Evolutionary conservation across 1,139 yeast species (phyloP).

Genomic region (Taphrina betulina): DNA sequence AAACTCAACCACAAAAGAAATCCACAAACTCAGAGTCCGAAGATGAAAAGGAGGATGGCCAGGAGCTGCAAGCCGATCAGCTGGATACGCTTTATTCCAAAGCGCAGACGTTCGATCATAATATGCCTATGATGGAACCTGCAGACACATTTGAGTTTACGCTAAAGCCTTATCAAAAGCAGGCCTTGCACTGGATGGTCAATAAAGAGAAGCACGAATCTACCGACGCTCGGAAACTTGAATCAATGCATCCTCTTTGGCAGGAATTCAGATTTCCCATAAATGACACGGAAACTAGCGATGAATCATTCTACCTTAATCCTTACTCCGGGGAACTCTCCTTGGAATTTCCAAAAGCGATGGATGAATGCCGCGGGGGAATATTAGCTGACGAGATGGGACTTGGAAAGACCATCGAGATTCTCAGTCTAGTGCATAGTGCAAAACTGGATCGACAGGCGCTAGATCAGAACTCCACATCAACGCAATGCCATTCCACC

Average conservation of each 20-base stretch:
- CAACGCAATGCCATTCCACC: slow-evolving; percentile 55
- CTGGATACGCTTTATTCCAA: slow-evolving; percentile 70
- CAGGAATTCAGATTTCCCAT: slow-evolving; percentile 73
- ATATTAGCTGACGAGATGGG: slow-evolving; percentile 98
- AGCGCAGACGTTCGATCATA: slow-evolving; percentile 50
- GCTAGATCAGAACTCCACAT: slow-evolving; percentile 8
- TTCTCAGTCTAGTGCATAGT: slow-evolving; percentile 64
- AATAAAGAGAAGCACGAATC: slow-evolving; percentile 55
- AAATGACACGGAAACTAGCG: slow-evolving; percentile 31
- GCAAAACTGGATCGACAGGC: slow-evolving; percentile 33
- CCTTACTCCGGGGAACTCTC: slow-evolving; percentile 81
- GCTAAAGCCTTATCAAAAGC: slow-evolving; percentile 71
- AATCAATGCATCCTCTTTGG: slow-evolving; percentile 84
- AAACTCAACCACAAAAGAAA: slow-evolving; percentile 33
- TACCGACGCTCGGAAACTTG: slow-evolving; percentile 45
- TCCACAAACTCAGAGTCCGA: background rate
- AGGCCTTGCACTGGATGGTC: slow-evolving; percentile 46
- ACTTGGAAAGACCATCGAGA: slow-evolving; percentile 85
- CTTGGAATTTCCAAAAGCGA: slow-evolving; percentile 55
- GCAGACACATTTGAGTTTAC: slow-evolving; percentile 54
- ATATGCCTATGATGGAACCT: slow-evolving; percentile 65
- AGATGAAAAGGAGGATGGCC: slow-evolving; percentile 43
- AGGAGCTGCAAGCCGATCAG: slow-evolving; percentile 55
- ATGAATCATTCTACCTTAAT: slow-evolving; percentile 65
- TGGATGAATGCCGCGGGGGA: slow-evolving; percentile 67